Percentiles rank a stretch among this genome's conserved stretches.
Conservation (phyloP, 192 early-diverging fungal species). For the Podila horticola region DNA sequence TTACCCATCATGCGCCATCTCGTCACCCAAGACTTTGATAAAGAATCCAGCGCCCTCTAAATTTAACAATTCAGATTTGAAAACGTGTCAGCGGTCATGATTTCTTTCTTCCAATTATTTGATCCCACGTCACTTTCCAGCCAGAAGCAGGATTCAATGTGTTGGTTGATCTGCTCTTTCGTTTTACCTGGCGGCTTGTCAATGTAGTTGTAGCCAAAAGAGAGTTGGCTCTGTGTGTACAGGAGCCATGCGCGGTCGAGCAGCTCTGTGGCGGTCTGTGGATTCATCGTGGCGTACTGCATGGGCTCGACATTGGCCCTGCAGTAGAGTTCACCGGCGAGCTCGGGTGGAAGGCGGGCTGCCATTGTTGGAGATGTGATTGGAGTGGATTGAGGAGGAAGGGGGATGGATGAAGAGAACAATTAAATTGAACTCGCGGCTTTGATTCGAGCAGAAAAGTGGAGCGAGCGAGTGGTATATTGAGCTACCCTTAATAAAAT, state of each 20-base stretch:
- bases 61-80: background rate
- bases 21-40: conserved; percentile 36
- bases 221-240: conserved; percentile 30
- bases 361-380: conserved; percentile 14
- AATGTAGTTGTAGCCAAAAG: conserved; percentile 48
- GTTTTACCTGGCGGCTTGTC: conserved; percentile 50
- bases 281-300: conserved; percentile 35
- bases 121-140: too few relatives aligned
- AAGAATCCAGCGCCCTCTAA: conserved; percentile 42
- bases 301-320: conserved; percentile 42
- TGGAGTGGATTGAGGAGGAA: background rate
- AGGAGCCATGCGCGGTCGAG: conserved; percentile 41
- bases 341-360: conserved; percentile 34
- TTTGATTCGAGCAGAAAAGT: too few relatives aligned
- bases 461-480: too few relatives aligned
- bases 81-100: background rate
- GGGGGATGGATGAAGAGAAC: background rate
- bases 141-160: too few relatives aligned
- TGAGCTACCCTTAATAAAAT: too few relatives aligned
- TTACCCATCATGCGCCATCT: conserved; percentile 49
- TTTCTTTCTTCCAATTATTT: too few relatives aligned
- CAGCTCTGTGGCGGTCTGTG: conserved; percentile 31
- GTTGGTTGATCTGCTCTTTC: too few relatives aligned
- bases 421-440: too few relatives aligned
- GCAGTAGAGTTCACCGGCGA: conserved; percentile 47